Conservation (phyloP, 805 yeast species). For the Myxozyma sirexii region DNA sequence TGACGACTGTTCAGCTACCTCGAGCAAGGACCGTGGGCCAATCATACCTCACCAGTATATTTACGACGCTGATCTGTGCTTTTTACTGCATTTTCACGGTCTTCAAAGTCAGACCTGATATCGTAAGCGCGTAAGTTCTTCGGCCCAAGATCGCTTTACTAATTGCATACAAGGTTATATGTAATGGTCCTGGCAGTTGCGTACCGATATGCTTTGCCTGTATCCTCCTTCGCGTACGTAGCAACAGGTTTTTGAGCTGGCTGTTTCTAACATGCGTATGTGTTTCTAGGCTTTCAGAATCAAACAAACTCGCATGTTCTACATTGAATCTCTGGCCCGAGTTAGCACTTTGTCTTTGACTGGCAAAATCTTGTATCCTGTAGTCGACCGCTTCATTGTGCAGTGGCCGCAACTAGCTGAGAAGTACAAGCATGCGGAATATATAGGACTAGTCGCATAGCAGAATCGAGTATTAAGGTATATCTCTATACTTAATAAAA, state of each 20-base stretch:
- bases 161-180: constrained; percentile 42
- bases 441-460: constrained; percentile 74
- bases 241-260: constrained; percentile 2
- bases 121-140: constrained; percentile 36
- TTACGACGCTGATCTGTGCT: constrained; percentile 50
- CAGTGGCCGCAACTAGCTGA: constrained; percentile 76
- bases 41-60: constrained; percentile 50
- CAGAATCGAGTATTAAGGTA: neutral
- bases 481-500: neutral
- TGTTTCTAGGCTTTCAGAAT: constrained; percentile 10
- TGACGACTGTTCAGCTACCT: constrained; percentile 45
- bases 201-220: constrained; percentile 67
- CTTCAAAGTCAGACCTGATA: constrained; percentile 43
- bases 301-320: constrained; percentile 60
- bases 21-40: constrained; percentile 69
- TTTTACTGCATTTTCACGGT: constrained; percentile 40
- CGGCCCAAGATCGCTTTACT: neutral
- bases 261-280: neutral
- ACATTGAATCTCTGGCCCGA: constrained; percentile 85
- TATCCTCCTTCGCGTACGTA: constrained; percentile 51
- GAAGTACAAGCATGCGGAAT: constrained; percentile 62
- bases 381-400: constrained; percentile 77
- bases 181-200: constrained; percentile 84
- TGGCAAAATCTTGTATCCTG: constrained; percentile 69
- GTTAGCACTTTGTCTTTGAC: constrained; percentile 74